Base-by-base conservation (phyloP, 345 rosid genomes). In the Atalantia buxifolia region DNA sequence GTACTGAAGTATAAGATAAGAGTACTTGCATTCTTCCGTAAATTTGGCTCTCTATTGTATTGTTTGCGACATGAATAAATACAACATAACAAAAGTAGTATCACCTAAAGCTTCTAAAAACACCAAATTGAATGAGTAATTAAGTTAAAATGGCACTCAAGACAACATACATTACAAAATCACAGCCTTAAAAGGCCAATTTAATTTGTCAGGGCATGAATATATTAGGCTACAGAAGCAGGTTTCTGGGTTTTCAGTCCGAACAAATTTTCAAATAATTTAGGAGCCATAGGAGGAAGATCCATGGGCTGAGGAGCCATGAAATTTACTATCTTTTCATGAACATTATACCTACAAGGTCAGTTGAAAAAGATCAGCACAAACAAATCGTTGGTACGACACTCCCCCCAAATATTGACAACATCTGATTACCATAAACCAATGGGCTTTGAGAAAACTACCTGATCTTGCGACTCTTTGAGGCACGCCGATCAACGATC, bases 381-480 rank as follows among this genome's bases (percentile, higher is more conserved):
- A 18, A 14, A 7, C 60, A 59, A 24, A 59, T 36, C 4, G 50
- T 65, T 19, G 1, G 42, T 30, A 50, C 13, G 9, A 18, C 57
- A 53, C 57, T 21, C 25, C 21, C 42, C 10, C 7, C 7, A 35
- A 7, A 36, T 9, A 14, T 19, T 19, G 9, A 21, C 42, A 60
- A 19, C 60, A 48, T n/a, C 5, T 45, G 28, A 22, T 55, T 63
- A 67, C 66, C 50, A 7, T 8, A 31, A 76, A 42, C 53, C 25
- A 24, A 67, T 35, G 19, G 30, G 45, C 27, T 14, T 55, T 68
- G 27, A n/a, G 19, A 75, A 8, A 61, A 28, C 69, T 66, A 89
- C 97, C 97, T 92, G 80, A 94, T 94, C 89, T 91, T 96, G 62
- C 97, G 89, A 83, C 94, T 85, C 87, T 96, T 94, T 7, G 98